A percentile compares a stretch with the other conserved stretches of the same genome.
Evolutionary conservation across 805 yeast genomes (phyloP).

Genomic region (Saccharomycopsis sp.): DNA sequence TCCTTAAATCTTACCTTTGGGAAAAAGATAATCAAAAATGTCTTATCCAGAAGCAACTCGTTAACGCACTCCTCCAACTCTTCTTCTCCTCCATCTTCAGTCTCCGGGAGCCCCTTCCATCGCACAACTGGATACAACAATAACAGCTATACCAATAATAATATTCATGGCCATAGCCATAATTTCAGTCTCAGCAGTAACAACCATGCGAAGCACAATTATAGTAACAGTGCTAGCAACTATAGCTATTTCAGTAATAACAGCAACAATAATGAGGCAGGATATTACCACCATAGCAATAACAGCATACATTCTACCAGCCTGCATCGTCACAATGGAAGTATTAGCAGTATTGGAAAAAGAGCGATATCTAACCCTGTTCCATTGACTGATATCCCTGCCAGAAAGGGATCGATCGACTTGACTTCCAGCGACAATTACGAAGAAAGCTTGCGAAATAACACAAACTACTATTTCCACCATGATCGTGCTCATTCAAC

Average conservation of each 20-base stretch:
- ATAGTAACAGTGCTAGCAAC: neutral
- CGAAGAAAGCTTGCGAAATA: conserved; percentile 7
- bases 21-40: conserved; percentile 14
- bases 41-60: conserved; percentile 16
- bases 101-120: neutral
- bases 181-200: neutral
- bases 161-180: too few species aligned
- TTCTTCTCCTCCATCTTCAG: neutral
- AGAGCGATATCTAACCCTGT: conserved; percentile 19
- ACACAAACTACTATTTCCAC: conserved; percentile 17
- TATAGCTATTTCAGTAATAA: neutral
- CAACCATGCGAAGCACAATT: neutral
- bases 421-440: conserved; percentile 5
- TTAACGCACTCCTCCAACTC: neutral
- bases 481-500: conserved; percentile 7
- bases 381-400: conserved; percentile 19
- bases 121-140: neutral
- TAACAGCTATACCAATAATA: neutral
- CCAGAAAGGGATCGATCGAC: conserved; percentile 19
- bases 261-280: neutral
- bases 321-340: conserved; percentile 1
- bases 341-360: neutral
- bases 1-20: conserved; percentile 9
- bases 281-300: neutral
- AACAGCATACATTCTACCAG: neutral